Evolutionary conservation across 2,329 filamentous ascomycete species (phyloP), one percentile per base, ranked within the genome.

Genomic region (Plectosphaerella plurivora): DNA sequence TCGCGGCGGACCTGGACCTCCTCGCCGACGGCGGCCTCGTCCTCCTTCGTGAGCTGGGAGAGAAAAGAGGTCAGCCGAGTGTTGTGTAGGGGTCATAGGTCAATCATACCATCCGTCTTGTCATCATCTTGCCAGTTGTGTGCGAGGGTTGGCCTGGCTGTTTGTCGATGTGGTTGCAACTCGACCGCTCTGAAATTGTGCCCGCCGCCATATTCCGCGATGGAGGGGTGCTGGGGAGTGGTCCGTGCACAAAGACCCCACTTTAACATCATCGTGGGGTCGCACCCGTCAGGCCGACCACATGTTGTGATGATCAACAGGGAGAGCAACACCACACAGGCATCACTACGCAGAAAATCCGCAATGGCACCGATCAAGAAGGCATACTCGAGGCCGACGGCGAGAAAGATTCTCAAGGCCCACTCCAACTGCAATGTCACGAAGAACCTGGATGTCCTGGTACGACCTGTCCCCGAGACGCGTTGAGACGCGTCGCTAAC

Each of bases 1-100:
- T 97, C 92, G 65, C 92, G 88, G 55, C 94, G 89, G 54, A 99
- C 94, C 71, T 97, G 89, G 62, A 91, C 87, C 67, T 99, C 94
- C 60, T 94, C 88, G 56, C 83, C 81, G 50, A 79, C 79, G 18
- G 85, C 78, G 54, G 85, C 87, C 72, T 99, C 94, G 63, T 97
- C 93, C 68, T 96, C 93, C 67, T 91, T 95, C 45, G 90, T 91
- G 60, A 99, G 87, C 94, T 97, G 65, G 22, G 45, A 25, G 16
- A 12, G 33, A 25, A 65, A 58, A 33, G 39, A 3, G 7, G 12
- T 35, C 4, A 44, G 16, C 6, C 2, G 22, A 2, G 14, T 3
- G n/a, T 2, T 2, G 2, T 0, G 15, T 1, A 18, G 3, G 1
- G 10, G 0, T 1, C 4, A 45, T 47, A 9, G 18, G 4, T 18